Evolutionary conservation across 257 asterid species (phyloP), one percentile per base, ranked within the genome.

Genomic region (Solanum habrochaites): DNA sequence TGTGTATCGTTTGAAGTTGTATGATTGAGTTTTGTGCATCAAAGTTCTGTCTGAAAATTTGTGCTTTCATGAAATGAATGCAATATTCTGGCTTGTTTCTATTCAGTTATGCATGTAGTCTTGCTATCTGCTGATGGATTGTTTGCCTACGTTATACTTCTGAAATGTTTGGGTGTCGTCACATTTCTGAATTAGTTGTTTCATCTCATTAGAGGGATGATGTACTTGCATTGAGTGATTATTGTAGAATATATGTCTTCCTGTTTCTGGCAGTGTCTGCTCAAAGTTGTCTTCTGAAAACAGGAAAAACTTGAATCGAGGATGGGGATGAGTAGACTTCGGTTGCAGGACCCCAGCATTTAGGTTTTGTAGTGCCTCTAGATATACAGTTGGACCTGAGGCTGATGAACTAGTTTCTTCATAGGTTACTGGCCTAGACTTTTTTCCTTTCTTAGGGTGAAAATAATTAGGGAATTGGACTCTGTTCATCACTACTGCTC

Each of bases 1-100:
- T 87, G 85, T 86, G 89, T 87, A 66, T 73, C 60, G 85, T 86
- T 89, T 90, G 86, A 81, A 86, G 90, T 85, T 60, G 83, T 89
- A 37, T 86, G 85, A 42, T 90, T 42, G 71, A 60, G 82, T 27
- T 64, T 85, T 86, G 45, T 91, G 86, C 82, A 27, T 85, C 78
- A 86, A 20, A 37, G 83, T 86, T 85, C 15, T 86, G 87, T 88
- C 82, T 83, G 87, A 72, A 85, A 66, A 29, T 80, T 86, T 84
- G 60, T 49, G 43, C 85, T 87, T 75, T 72, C 88, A 27, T 85
- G 37, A 49, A 81, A 66, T 27, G 67, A 87, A 62, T 85, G 86
- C 91, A 89, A 90, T 91, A 87, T 88, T 82, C 58, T 52, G 72
- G 72, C 73, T 88, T 35, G 64, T 10, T 80, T 45, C 10, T 25